These are phyloP conservation scores for Jimgerdemannia lactiflua DNA, from an alignment of 192 early-diverging fungal species.

Conservation along the genomic window DNA sequence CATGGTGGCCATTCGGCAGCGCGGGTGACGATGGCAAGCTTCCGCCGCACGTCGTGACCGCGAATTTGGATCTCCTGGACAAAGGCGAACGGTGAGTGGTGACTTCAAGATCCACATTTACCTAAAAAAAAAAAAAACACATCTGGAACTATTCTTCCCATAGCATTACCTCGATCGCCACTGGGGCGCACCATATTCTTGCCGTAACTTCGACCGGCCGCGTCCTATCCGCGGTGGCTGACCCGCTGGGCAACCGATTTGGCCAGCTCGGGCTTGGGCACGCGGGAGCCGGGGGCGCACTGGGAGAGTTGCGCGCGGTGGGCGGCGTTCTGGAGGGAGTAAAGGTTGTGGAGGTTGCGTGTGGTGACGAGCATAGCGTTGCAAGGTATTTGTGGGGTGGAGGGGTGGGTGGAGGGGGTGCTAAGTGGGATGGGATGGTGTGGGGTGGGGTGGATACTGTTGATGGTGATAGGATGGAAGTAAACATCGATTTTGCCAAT, in stretches of 20 bases:
- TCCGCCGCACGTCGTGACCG: no score
- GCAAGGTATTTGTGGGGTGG: conserved; percentile 20
- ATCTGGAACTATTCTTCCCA: no score
- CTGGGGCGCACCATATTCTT: conserved; percentile 37
- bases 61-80: no score
- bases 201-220: conserved; percentile 37
- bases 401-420: neutral
- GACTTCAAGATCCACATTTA: no score
- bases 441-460: neutral
- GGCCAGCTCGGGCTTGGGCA: conserved; percentile 12
- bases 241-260: conserved; percentile 1
- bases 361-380: conserved; percentile 35
- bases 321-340: neutral
- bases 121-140: no score
- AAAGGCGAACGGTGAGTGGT: no score
- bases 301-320: neutral
- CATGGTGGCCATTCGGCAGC: no score
- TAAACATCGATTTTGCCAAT: no score
- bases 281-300: neutral
- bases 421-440: neutral
- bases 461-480: no score
- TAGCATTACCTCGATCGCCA: conserved; percentile 30
- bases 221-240: conserved; percentile 31
- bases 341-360: conserved; percentile 30
- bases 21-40: no score